Evolutionary conservation across 2,329 filamentous ascomycete species (phyloP).

Genomic region (Claviceps pazoutovae): DNA sequence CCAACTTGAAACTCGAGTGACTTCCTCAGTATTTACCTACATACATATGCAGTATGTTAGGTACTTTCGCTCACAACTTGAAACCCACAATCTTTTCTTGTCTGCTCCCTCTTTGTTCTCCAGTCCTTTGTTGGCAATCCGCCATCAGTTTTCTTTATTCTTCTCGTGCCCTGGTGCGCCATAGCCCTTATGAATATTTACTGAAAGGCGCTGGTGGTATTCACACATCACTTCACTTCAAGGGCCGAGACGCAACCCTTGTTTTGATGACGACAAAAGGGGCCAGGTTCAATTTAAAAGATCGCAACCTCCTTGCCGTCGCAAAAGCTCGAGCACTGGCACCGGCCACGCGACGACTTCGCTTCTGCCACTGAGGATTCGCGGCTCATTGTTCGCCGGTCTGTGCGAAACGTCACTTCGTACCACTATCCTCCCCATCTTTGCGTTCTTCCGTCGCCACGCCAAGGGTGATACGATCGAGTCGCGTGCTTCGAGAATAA

Average conservation of each 20-base stretch:
- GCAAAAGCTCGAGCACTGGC: neutral
- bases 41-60: too few species aligned
- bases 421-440: neutral
- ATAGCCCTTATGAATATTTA: neutral
- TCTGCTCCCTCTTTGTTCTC: neutral
- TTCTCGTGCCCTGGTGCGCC: neutral
- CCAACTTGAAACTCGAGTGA: neutral
- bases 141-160: neutral
- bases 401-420: neutral
- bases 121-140: neutral
- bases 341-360: neutral
- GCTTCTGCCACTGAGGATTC: neutral
- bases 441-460: neutral
- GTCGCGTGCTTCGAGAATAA: neutral
- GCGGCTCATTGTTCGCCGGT: neutral
- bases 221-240: neutral
- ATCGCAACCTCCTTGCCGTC: neutral
- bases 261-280: conserved; percentile 2
- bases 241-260: neutral
- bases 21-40: neutral
- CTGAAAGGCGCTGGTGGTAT: neutral
- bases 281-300: neutral
- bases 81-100: neutral
- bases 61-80: neutral
- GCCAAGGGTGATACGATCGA: neutral